Evolutionary conservation across 176 grass and related monocot genomes (phyloP), one percentile per base, ranked within the genome.

Genomic region (Hyparrhenia diplandra): DNA sequence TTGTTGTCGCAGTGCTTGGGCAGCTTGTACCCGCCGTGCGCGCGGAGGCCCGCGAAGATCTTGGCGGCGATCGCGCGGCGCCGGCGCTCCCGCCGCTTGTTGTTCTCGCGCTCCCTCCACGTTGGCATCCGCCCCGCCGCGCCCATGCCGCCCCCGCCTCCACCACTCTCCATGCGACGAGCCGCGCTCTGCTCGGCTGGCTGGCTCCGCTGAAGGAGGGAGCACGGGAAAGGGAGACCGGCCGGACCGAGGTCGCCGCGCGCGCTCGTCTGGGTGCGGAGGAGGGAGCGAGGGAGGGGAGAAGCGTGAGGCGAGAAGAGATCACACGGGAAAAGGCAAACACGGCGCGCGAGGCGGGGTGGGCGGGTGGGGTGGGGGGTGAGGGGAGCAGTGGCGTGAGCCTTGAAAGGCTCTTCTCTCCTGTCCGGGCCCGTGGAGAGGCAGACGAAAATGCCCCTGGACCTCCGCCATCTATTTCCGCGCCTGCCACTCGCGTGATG

Each of bases 31-130:
- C 94, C 94, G 20, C 97, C 97, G 49, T 99, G 90, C 85, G 88
- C 82, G 27, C 97, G 87, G 2, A 99, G 92, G 46, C 97, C 97
- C 1, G 91, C 1, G 87, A 95, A 99, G 75, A 99, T 93, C 90
- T 99, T 99, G 20, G 93, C 97, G 0, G 97, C 97, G 77, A 96
- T 99, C 76, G 97, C 93, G 13, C 97, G 87, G 46, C 97, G 82
- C 21, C 97, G 84, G 5, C 97, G 87, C 87, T 99, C 97, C 41
- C 97, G 36, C 20, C 97, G 82, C 89, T 90, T 88, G 87, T 99
- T 99, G 82, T 99, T 99, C 87, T 99, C 97, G 80, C 97, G 64
- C 85, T 99, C 97, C 76, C 90, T 74, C 97, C 93, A 99, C 74
- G 97, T 95, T 23, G 97, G 97, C 84, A 99, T 87, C 84, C 97